phyloP scores from a whole-genome alignment of 768 basidiomycete species.

The Coprinopsis sp. region DNA sequence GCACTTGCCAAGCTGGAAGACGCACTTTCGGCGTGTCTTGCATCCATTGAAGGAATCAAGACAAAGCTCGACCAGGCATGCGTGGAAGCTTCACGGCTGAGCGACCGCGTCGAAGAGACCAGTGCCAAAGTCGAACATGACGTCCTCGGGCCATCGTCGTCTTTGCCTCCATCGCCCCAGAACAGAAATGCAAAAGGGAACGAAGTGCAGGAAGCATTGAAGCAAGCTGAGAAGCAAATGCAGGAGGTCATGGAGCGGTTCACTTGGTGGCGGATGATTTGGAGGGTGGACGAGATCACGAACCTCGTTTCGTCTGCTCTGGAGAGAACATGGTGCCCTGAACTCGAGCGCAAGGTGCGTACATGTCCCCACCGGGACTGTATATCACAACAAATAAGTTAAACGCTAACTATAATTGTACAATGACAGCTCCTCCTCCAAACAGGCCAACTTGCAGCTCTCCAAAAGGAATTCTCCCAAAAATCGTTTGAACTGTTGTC shows the following conservation, averaged over 20 bases:
- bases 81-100: conserved; percentile 32
- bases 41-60: conserved; percentile 25
- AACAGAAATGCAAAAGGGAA: conserved; percentile 10
- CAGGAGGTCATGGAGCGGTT: conserved; percentile 36
- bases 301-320: conserved; percentile 33
- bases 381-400: not conserved
- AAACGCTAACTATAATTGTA: not conserved
- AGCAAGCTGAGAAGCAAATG: conserved; percentile 33
- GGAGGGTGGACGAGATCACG: conserved; percentile 44
- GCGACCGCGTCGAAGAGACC: conserved; percentile 34
- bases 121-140: conserved; percentile 30
- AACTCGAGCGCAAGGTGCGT: conserved; percentile 48
- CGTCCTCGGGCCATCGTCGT: conserved; percentile 28
- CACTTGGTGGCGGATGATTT: conserved; percentile 43
- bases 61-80: conserved; percentile 32
- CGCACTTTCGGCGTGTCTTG: conserved; percentile 34
- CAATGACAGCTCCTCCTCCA: conserved; percentile 56
- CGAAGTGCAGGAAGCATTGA: conserved; percentile 33
- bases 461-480: conserved; percentile 40
- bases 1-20: conserved; percentile 35
- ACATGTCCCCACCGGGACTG: not conserved
- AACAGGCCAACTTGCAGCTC: conserved; percentile 49
- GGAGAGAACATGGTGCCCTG: conserved; percentile 37
- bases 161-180: not conserved
- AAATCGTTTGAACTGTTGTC: conserved; percentile 33